Base-by-base conservation (phyloP, 2,329 filamentous ascomycete species). In the Microcyclospora tardicrescens region DNA sequence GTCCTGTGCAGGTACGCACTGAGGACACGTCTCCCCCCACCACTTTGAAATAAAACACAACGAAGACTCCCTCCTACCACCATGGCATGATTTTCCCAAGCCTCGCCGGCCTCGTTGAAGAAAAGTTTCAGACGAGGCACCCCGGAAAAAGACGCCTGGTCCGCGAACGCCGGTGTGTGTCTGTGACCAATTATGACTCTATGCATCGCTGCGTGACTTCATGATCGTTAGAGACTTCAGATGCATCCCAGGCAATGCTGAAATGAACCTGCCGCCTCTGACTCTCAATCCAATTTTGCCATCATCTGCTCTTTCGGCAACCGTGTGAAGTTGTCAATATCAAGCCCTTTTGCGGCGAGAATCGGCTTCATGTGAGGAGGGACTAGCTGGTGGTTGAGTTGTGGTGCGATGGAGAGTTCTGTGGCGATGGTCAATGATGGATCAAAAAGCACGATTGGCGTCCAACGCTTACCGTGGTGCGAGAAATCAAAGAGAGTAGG, bases 341-440 rank as follows among this genome's bases (percentile, higher is more conserved):
- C 87, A 51, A 98, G 74, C 11, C 58, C 87, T 55, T 78, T 79
- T 35, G 79, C 72, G 45, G 75, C 75, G 43, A 98, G 72, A 43
- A 77, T 71, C 15, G 84, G 68, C 55, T 79, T 79, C 54, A 86
- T 77, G 62, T 96, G 87, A 46, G 74, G 65, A 43, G 91, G 91
- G 38, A 96, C 85, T 53, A 98, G 74, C 62, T 85, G 79, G 55
- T 77, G 71, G 67, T 98, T 98, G 59, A 96, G 72, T 34, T 80
- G 71, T 31, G 91, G 84, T 30, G 81, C 79, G 58, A 98, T 96
- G n/a, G 91, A 98, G 45, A 98, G 73, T 75, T 98, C 91, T 95
- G 50, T 8, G 34, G 12, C 34, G 12, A 16, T 9, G 10, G 6
- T 39, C 29, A 45, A 37, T 35, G 24, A 34, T 12, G 3, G 33